A percentile compares a stretch with the other conserved stretches of the same genome.
These are phyloP conservation scores for Flaveria brownii DNA, from an alignment of 129 eudicot genomes.

Conservation along the genomic window DNA sequence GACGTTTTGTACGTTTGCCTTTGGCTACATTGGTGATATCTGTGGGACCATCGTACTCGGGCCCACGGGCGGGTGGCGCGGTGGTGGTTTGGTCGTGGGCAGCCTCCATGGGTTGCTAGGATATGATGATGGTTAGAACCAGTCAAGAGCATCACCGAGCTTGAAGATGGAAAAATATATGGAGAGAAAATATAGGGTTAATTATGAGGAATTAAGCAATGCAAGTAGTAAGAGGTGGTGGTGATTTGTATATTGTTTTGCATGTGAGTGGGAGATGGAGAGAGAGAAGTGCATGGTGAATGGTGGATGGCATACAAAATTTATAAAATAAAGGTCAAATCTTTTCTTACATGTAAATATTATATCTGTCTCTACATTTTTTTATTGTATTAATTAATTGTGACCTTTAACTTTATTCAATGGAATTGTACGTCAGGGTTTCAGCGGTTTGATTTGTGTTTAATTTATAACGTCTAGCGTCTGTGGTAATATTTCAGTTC, in stretches of 20 bases:
- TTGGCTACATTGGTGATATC: conserved; percentile 43
- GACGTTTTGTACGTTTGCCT: conserved; percentile 84
- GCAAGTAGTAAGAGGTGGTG: conserved; percentile 38
- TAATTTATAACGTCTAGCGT: no score
- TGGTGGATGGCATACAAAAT: conserved; percentile 41
- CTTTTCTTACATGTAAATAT: not conserved
- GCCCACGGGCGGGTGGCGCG: conserved; percentile 2
- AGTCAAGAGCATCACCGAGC: conserved; percentile 30
- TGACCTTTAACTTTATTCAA: no score
- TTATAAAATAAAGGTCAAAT: conserved; percentile 24
- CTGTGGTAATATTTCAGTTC: no score
- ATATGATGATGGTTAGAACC: conserved; percentile 25
- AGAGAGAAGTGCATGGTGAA: conserved; percentile 28
- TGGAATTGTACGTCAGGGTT: no score
- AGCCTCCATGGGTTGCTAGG: conserved; percentile 40
- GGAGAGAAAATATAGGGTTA: conserved; percentile 43
- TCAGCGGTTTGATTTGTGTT: no score
- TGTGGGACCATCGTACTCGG: conserved; percentile 5
- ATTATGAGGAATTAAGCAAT: conserved; percentile 15
- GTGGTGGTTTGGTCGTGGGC: conserved; percentile 30
- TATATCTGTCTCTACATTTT: not conserved
- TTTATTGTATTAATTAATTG: not conserved
- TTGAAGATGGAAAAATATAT: conserved; percentile 30
- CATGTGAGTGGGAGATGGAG: conserved; percentile 35
- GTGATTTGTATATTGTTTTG: conserved; percentile 24